These are phyloP conservation scores for Thelephora ganbajun DNA, from an alignment of 768 basidiomycete species.

Conservation along the genomic window DNA sequence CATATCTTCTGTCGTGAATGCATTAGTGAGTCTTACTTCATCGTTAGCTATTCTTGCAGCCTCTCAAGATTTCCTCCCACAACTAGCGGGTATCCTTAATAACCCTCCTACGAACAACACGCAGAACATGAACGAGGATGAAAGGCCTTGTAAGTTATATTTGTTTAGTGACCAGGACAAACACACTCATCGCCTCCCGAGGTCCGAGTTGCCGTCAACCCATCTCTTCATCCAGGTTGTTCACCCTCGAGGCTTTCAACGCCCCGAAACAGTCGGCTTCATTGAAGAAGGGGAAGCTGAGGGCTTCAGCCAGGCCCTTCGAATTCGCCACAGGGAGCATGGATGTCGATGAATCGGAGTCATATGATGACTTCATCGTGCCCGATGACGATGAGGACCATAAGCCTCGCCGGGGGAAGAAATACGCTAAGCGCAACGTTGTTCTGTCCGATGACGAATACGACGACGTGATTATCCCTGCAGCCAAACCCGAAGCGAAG, in stretches of 20 bases:
- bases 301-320: too few relatives aligned
- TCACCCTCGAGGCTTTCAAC: slow-evolving; percentile 47
- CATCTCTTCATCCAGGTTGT: slow-evolving; percentile 33
- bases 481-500: slow-evolving; percentile 24
- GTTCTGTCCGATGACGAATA: slow-evolving; percentile 21
- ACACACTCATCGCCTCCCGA: neutral
- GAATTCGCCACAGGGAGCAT: too few relatives aligned
- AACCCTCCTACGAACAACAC: neutral
- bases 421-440: slow-evolving; percentile 14
- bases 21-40: too few relatives aligned
- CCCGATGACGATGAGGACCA: slow-evolving; percentile 5
- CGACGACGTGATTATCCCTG: slow-evolving; percentile 13
- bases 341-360: too few relatives aligned
- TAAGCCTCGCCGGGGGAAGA: slow-evolving; percentile 9
- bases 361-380: slow-evolving; percentile 10
- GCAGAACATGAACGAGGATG: too few relatives aligned
- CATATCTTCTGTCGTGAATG: slow-evolving; percentile 56
- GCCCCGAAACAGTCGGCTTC: too few relatives aligned
- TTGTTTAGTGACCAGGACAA: neutral
- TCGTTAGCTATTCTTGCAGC: too few relatives aligned
- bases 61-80: too few relatives aligned
- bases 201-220: slow-evolving; percentile 48
- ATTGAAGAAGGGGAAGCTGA: slow-evolving; percentile 13
- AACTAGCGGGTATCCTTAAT: neutral
- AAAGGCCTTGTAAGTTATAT: neutral